These are phyloP conservation scores for Tricholoma hemisulphureum DNA, from an alignment of 768 basidiomycete species.

Conservation along the genomic window DNA sequence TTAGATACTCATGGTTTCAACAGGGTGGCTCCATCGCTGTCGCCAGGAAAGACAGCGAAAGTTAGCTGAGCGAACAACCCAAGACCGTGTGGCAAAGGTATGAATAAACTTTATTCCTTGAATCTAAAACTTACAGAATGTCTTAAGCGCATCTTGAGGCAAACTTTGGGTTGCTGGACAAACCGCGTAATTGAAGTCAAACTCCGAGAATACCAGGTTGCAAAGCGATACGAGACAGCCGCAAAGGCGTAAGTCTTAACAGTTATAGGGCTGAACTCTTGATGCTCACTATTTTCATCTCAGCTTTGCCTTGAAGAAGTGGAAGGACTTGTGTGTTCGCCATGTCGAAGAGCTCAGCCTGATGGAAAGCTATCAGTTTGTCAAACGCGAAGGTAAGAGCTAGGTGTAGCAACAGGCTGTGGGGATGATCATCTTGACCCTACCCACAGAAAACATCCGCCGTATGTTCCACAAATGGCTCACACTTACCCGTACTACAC, in stretches of 20 bases:
- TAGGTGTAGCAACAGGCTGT: neutral
- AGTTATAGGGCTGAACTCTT: constrained; percentile 5
- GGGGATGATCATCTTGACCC: neutral
- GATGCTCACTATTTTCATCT: neutral
- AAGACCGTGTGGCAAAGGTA: constrained; percentile 40
- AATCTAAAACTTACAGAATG: neutral
- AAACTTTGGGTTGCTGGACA: constrained; percentile 60
- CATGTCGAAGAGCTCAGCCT: constrained; percentile 73
- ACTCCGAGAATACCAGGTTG: constrained; percentile 64
- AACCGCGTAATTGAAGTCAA: constrained; percentile 73
- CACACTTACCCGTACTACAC: constrained; percentile 52
- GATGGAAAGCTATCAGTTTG: constrained; percentile 81
- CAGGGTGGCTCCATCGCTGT: constrained; percentile 49
- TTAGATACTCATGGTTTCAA: neutral
- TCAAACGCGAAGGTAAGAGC: constrained; percentile 71
- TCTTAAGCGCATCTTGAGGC: constrained; percentile 50
- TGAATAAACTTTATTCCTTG: constrained; percentile 5
- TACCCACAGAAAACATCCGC: constrained; percentile 56
- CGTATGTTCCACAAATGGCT: constrained; percentile 74
- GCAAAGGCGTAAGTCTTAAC: constrained; percentile 30
- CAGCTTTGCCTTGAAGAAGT: constrained; percentile 64
- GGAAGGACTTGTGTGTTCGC: constrained; percentile 59
- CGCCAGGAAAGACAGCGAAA: constrained; percentile 38
- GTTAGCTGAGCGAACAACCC: constrained; percentile 44
- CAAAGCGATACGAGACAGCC: constrained; percentile 40